Evolutionary conservation across 441 rosid species (phyloP), one percentile per base, ranked within the genome.

Genomic region (Populus hybrid): DNA sequence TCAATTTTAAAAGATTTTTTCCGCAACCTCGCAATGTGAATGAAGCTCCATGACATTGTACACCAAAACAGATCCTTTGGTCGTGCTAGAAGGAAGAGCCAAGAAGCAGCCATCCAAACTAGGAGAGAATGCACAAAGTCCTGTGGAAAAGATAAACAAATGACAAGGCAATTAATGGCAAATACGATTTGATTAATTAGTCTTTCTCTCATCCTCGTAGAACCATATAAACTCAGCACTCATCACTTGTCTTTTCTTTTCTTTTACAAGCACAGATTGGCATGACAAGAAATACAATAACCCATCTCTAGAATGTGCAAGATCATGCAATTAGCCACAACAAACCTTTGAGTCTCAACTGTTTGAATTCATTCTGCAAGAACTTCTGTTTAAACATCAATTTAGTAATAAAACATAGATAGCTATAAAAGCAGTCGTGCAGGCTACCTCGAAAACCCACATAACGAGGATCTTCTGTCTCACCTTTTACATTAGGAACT

Each of bases 51-150:
- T 90, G 82, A 87, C 99, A 77, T 93, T 95, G 87, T 95, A 95
- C 76, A 95, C 85, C 87, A 93, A 79, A 71, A 93, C 95, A 72
- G 93, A 85, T 84, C 99, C 99, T 88, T 85, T 92, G 12, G 88
- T 83, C 9, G 83, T 73, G 84, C 97, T 93, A 65, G 99, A 95
- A 65, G 99, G 99, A 85, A 95, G 87, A 78, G 99, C 99, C 81
- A 93, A 86, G 87, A 90, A 95, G 88, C 99, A 95, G 66, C 91
- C 95, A 73, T 92, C 97, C 79, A 80, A 82, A 86, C 84, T 76
- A 71, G 99, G 93, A 68, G 99, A 93, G 85, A 95, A 92, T 69
- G 94, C 99, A 87, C 90, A 88, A 67, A 95, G 89, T 78, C 98
- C 99, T 95, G 85, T 59, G 66, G 35, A 59, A 75, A 66, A 79